Conservation (phyloP, 768 basidiomycete species). For the Tephrocybe sp. region DNA sequence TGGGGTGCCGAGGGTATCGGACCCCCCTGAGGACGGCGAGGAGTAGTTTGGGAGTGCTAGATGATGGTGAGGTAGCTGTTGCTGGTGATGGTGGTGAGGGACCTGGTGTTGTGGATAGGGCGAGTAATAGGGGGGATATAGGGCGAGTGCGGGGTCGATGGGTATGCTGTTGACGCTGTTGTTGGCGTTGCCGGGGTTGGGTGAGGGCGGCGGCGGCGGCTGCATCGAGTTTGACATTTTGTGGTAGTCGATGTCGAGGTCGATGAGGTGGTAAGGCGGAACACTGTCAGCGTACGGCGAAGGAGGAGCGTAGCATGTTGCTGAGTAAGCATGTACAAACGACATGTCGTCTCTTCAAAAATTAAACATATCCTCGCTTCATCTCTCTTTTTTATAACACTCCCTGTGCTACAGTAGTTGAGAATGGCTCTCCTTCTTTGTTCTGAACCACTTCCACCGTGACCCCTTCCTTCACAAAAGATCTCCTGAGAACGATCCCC, state of each 20-base stretch:
- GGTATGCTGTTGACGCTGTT: constrained; percentile 42
- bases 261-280: constrained; percentile 27
- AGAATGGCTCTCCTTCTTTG: too few relatives aligned
- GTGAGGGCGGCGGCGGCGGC: constrained; percentile 40
- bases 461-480: too few relatives aligned
- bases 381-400: too few relatives aligned
- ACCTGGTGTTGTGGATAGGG: constrained; percentile 54
- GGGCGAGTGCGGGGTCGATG: constrained; percentile 69
- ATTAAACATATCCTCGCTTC: too few relatives aligned
- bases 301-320: constrained; percentile 29
- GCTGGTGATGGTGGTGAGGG: constrained; percentile 42
- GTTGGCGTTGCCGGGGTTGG: constrained; percentile 29
- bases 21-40: constrained; percentile 78
- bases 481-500: too few relatives aligned
- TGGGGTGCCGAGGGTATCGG: constrained; percentile 72
- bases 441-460: too few relatives aligned
- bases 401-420: too few relatives aligned
- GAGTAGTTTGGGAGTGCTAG: constrained; percentile 61
- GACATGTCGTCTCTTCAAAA: too few relatives aligned
- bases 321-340: constrained; percentile 27
- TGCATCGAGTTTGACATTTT: constrained; percentile 31
- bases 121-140: constrained; percentile 66
- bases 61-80: constrained; percentile 25
- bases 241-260: constrained; percentile 29
- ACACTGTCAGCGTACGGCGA: constrained; percentile 27